phyloP scores from a whole-genome alignment of 352 stramenopile species.

The Pythium aristosporum region DNA sequence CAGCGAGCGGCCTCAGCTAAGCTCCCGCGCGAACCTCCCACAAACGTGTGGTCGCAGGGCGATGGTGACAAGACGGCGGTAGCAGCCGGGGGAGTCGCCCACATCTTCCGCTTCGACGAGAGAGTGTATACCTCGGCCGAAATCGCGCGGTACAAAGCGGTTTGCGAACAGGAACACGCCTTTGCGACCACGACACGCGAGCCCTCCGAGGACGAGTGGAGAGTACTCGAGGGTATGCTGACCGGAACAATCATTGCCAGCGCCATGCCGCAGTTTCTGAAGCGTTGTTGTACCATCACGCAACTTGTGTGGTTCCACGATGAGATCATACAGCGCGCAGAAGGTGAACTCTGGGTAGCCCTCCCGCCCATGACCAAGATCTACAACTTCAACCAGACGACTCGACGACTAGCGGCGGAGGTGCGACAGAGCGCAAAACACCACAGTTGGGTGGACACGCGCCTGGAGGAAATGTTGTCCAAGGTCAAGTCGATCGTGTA shows the following conservation, averaged over 20 bases:
- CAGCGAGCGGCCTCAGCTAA: no score
- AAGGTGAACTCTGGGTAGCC: slow-evolving; percentile 10
- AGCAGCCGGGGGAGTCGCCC: no score
- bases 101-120: no score
- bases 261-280: slow-evolving; percentile 16
- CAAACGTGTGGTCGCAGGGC: no score
- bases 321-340: background rate
- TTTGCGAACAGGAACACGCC: background rate
- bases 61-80: no score
- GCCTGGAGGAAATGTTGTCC: background rate
- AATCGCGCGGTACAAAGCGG: no score
- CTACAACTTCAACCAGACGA: slow-evolving; percentile 14
- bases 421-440: background rate
- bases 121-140: no score
- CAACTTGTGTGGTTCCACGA: slow-evolving; percentile 12
- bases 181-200: slow-evolving; percentile 1
- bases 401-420: background rate
- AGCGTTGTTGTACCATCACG: slow-evolving; percentile 12
- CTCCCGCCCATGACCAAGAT: slow-evolving; percentile 1
- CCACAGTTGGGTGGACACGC: no score
- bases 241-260: slow-evolving; percentile 2
- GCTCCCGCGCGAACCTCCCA: no score
- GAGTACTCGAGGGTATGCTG: slow-evolving; percentile 10
- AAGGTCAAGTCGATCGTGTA: slow-evolving; percentile 5
- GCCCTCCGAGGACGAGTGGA: slow-evolving; percentile 13